Evolutionary conservation across 805 yeast species (phyloP), one percentile per base, ranked within the genome.

Genomic region (Candida nonsorbophila): DNA sequence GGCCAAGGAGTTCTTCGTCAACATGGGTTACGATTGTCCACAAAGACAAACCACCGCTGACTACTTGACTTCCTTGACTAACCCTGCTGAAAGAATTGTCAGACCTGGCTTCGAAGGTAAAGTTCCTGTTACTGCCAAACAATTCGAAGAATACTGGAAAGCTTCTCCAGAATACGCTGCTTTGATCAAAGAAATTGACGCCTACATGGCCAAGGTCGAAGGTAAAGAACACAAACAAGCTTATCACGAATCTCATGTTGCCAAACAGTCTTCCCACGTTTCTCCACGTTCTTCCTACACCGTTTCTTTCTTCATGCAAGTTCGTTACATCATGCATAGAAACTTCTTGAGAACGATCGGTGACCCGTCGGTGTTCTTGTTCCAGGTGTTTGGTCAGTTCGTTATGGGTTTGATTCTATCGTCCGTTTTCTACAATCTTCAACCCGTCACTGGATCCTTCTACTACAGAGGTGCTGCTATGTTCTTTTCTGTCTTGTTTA

Each of bases 41-140:
- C 59, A 63, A 29, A 71, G 84, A 63, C 78, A 75, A 66, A 74
- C 83, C 4, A 76, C 84, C 28, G 75, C 82, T 6, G 85, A 79
- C 48, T 79, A 63, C 47, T 67, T 79, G 45, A 78, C 84, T 11
- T 67, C 83, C 4, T 69, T 78, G 29, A 79, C 85, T 11, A 80
- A 77, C 50, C 83, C 80, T 10, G 68, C 66, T 16, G 82, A 77
- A 36, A 68, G 84, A 58, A 57, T 69, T 10, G 49, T 49, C 14
- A 54, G 49, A 30, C 61, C 63, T 10, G 84, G 80, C 9, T 67
- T 41, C 36, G 77, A 72, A 44, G 51, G 53, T 24, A 62, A 52
- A 33, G 72, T 76, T 12, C 84, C 85, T 14, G 50, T 59, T 32
- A 65, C 77, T 11, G 67, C 82, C 9, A 52, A 54, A 14, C 82